phyloP scores from a whole-genome alignment of 257 asterid genomes.

The Thymus mandschuricus region DNA sequence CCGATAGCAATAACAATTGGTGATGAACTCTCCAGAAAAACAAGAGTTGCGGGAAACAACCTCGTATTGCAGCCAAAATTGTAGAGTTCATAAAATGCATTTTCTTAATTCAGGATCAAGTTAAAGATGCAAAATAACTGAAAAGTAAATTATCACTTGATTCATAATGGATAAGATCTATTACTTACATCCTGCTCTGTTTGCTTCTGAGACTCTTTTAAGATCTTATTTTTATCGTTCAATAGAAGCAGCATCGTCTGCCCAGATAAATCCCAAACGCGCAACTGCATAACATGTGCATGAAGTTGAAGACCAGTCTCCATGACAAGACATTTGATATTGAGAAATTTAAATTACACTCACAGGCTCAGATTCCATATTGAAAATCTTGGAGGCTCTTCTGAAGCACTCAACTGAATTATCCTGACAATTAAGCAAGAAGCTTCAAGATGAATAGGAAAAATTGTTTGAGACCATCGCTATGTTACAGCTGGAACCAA shows the following conservation, averaged over 20 bases:
- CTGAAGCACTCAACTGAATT: slow-evolving; percentile 82
- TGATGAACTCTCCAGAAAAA: slow-evolving; percentile 16
- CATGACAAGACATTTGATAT: slow-evolving; percentile 29
- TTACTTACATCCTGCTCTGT: slow-evolving; percentile 82
- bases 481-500: slow-evolving; percentile 18
- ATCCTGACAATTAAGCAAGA: slow-evolving; percentile 59
- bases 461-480: slow-evolving; percentile 20
- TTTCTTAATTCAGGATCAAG: slow-evolving; percentile 17
- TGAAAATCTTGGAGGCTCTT: slow-evolving; percentile 92
- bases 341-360: slow-evolving; percentile 38
- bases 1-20: not conserved
- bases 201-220: slow-evolving; percentile 68
- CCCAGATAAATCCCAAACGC: slow-evolving; percentile 97
- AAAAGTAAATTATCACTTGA: slow-evolving; percentile 25
- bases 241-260: slow-evolving; percentile 67
- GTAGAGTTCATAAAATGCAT: slow-evolving; percentile 21
- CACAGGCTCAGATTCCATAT: slow-evolving; percentile 74
- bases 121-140: slow-evolving; percentile 23
- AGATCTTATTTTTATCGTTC: slow-evolving; percentile 64
- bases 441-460: slow-evolving; percentile 28
- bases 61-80: slow-evolving; percentile 1
- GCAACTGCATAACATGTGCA: slow-evolving; percentile 54
- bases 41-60: slow-evolving; percentile 24
- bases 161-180: slow-evolving; percentile 22
- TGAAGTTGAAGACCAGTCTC: slow-evolving; percentile 35